Base-by-base conservation (phyloP, 202 grass and related monocot species). In the Panicum virgatum region DNA sequence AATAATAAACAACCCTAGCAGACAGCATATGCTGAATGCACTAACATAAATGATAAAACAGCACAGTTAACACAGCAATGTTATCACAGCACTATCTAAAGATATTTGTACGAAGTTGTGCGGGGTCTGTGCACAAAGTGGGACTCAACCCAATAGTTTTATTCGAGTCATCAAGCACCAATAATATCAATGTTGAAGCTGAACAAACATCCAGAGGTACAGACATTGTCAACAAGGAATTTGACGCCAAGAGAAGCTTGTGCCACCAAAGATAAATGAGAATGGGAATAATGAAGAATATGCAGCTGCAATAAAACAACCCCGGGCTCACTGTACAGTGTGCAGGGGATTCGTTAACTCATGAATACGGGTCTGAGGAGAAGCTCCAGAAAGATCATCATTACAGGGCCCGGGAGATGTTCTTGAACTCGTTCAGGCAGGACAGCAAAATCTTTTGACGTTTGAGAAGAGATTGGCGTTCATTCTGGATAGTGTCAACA, bases 371-470 rank as follows among this genome's bases (percentile, higher is more conserved):
- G 46, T 15, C 66, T 29, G 58, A 73, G 26, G 60, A 62, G 65
- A 61, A 27, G 32, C 57, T 39, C 34, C 23, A 29, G 44, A 70
- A 30, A 50, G 1, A 82, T 80, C 72, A 75, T 59, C 29, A 38
- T 82, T 83, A 99, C 18, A 99, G 78, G 53, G 89, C 44, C 44
- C 85, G 83, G 0, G 96, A 87, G 40, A 99, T 90, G 48, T 94
- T 92, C 86, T 96, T 99, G 88, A 99, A 99, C 81, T 96, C 91
- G 23, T 76, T 96, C 65, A 99, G 78, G 57, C 96, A 99, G 8
- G 91, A 92, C 18, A 89, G 83, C 70, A 96, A 83, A 78, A 88
- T 89, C 89, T 96, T 99, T 50, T 99, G 93, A 36, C 96, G 91
- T 54, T 96, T 99, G 26, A 93, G 72, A 63, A 96, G 87, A 65